phyloP scores from a whole-genome alignment of 768 basidiomycete genomes.

The Leucocoprinus leucothites region DNA sequence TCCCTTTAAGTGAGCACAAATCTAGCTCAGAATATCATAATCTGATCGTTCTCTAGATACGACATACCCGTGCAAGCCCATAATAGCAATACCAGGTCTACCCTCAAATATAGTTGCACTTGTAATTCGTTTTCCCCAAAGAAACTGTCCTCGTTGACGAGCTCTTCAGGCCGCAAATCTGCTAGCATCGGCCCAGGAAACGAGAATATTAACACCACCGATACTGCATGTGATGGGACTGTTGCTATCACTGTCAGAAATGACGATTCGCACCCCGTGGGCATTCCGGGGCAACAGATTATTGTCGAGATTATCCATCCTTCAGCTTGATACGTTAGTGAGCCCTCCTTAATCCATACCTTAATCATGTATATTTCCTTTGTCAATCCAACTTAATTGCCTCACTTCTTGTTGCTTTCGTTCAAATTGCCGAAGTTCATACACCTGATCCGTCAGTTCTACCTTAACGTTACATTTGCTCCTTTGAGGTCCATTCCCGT shows the following conservation, averaged over 20 bases:
- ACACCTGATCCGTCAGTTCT: too few relatives aligned
- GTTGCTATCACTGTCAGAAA: constrained; percentile 20
- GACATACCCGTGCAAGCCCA: not conserved
- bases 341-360: not conserved
- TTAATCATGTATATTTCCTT: not conserved
- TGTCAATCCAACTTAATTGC: too few relatives aligned
- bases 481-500: too few relatives aligned
- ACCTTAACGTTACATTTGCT: too few relatives aligned
- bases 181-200: not conserved
- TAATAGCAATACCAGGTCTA: not conserved
- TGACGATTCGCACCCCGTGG: constrained; percentile 24
- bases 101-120: not conserved
- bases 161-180: not conserved
- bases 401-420: too few relatives aligned
- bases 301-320: constrained; percentile 12
- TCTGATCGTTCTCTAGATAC: not conserved
- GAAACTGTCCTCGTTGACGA: not conserved
- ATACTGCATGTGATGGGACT: constrained; percentile 19
- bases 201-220: not conserved
- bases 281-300: constrained; percentile 26
- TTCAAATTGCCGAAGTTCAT: too few relatives aligned
- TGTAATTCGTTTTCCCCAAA: not conserved
- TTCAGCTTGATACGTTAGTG: not conserved
- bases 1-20: constrained; percentile 24
- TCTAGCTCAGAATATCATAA: not conserved